Conservation (phyloP, 768 basidiomycete species). For the Termitomyces sp. region DNA sequence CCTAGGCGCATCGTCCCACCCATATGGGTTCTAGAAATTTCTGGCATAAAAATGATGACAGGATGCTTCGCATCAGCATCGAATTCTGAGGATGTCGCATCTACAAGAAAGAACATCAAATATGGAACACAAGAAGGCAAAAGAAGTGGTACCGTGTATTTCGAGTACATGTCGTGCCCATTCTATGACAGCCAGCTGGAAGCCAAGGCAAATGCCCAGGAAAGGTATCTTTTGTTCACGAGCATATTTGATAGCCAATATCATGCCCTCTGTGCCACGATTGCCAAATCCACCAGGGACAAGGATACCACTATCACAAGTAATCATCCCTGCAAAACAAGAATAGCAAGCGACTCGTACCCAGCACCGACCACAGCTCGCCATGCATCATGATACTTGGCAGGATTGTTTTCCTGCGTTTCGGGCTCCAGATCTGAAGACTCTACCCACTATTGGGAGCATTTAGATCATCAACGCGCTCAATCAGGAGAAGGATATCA, state of each 20-base stretch:
- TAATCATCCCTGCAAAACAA: neutral
- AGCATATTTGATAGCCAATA: constrained; percentile 96
- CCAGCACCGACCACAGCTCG: constrained; percentile 83
- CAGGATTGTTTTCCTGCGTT: constrained; percentile 74
- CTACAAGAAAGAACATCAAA: constrained; percentile 32
- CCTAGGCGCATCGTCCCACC: constrained; percentile 99
- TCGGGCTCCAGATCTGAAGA: constrained; percentile 86
- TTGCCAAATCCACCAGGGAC: constrained; percentile 95
- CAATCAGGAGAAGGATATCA: neutral
- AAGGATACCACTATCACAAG: constrained; percentile 73
- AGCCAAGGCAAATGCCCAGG: constrained; percentile 94
- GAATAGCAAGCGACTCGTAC: constrained; percentile 37
- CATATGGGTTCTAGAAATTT: constrained; percentile 96
- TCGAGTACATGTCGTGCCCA: constrained; percentile 85
- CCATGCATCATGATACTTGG: constrained; percentile 95
- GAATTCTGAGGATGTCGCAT: constrained; percentile 86
- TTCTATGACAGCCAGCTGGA: constrained; percentile 95
- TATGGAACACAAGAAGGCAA: neutral
- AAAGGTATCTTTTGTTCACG: constrained; percentile 93
- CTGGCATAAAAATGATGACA: constrained; percentile 96
- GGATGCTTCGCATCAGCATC: constrained; percentile 54
- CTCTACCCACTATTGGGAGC: constrained; percentile 78
- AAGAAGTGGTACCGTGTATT: constrained; percentile 43
- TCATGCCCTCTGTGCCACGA: constrained; percentile 96
- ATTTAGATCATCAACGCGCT: neutral